Conservation (phyloP, 2,329 filamentous ascomycete species). For the Claviceps sorghi region DNA sequence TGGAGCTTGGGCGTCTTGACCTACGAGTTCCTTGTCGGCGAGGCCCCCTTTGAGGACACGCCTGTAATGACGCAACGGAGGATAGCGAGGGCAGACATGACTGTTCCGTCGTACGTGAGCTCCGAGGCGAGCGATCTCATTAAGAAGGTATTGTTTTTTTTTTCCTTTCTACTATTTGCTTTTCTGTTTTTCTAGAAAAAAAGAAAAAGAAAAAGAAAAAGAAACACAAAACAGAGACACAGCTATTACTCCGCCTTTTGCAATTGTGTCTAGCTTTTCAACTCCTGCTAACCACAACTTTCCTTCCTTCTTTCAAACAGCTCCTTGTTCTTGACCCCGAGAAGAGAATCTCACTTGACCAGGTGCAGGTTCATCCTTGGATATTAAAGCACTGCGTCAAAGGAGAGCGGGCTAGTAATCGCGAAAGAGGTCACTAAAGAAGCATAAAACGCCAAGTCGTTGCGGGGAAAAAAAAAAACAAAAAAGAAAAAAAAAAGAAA, state of each 20-base stretch:
- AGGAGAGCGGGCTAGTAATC: conserved; percentile 37
- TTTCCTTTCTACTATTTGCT: not conserved
- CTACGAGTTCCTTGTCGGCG: conserved; percentile 91
- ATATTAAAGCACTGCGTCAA: conserved; percentile 86
- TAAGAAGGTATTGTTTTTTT: conserved; percentile 51
- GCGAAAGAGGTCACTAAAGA: conserved; percentile 26
- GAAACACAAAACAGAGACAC: no score
- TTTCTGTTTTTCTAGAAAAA: not conserved
- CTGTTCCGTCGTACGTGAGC: conserved; percentile 78
- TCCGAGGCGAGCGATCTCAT: conserved; percentile 84
- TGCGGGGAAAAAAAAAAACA: not conserved
- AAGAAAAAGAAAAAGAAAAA: no score
- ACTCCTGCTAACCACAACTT: conserved; percentile 11
- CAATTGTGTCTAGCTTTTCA: no score
- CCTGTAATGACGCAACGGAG: conserved; percentile 86
- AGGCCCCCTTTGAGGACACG: conserved; percentile 93
- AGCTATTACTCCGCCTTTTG: no score
- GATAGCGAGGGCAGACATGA: conserved; percentile 84
- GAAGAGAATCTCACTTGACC: conserved; percentile 78
- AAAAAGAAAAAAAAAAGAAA: not conserved
- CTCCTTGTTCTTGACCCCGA: conserved; percentile 85
- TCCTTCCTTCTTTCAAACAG: conserved; percentile 28
- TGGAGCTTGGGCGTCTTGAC: conserved; percentile 93
- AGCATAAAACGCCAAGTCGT: conserved; percentile 6
- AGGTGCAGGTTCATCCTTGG: conserved; percentile 86